Evolutionary conservation across 225 moss, liverwort and hornwort genomes (phyloP).

Genomic region (Asterella californica): DNA sequence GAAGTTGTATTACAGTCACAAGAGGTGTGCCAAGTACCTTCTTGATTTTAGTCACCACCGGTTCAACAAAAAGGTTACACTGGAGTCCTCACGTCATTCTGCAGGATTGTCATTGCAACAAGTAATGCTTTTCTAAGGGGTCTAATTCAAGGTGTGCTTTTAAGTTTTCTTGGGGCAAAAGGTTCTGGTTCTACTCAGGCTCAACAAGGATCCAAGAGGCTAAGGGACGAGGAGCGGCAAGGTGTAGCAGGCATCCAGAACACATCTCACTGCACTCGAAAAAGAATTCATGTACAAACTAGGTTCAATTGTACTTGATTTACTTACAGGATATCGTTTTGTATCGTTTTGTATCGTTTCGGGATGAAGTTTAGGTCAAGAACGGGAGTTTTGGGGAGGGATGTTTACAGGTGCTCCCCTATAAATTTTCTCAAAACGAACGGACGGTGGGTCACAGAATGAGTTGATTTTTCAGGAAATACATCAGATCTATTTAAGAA

Average conservation of each 20-base stretch:
- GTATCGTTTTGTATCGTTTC: too few relatives aligned
- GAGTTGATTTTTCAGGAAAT: slow-evolving; percentile 3
- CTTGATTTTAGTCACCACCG: not conserved
- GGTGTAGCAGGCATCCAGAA: slow-evolving; percentile 2
- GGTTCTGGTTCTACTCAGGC: not conserved
- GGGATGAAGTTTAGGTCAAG: slow-evolving; percentile 3
- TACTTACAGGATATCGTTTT: slow-evolving; percentile 8
- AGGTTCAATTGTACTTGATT: slow-evolving; percentile 17
- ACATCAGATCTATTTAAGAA: slow-evolving; percentile 8
- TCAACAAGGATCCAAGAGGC: not conserved
- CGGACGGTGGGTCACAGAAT: not conserved
- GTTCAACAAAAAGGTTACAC: slow-evolving; percentile 13
- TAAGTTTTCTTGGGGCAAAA: not conserved
- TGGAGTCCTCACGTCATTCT: slow-evolving; percentile 8
- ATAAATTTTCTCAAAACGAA: not conserved
- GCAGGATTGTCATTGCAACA: not conserved
- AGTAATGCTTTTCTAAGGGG: not conserved
- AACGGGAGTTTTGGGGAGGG: slow-evolving; percentile 1
- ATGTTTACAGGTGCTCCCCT: slow-evolving; percentile 10
- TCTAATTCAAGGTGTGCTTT: not conserved
- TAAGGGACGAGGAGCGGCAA: not conserved
- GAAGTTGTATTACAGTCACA: slow-evolving; percentile 3
- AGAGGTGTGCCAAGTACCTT: slow-evolving; percentile 2
- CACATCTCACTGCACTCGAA: not conserved
- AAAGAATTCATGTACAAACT: slow-evolving; percentile 22